Evolutionary conservation across 2,329 filamentous ascomycete genomes (phyloP), one percentile per base, ranked within the genome.

Genomic region (Pezicula carpinea): DNA sequence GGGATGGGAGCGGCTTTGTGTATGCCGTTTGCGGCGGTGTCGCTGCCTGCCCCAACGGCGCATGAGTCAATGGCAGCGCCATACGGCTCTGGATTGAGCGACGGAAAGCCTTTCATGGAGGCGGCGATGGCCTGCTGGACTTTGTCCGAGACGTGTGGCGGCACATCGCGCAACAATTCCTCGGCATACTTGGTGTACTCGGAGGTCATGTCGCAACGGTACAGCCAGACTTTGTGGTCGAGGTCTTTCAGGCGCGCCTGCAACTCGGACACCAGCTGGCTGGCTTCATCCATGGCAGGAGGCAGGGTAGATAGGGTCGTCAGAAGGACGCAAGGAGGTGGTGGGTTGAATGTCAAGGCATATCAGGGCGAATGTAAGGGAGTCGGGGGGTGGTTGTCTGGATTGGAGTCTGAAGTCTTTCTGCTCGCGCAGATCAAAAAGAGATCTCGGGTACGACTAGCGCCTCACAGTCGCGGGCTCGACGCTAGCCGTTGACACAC

Each of bases 161-260:
- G 66, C 42, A 74, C 56, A 55, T 73, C 63, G 55, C 67, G 68
- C 57, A 83, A 66, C 48, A 79, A 65, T 42, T 71, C 64, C 47
- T 71, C 69, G 52, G 74, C 74, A 64, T 80, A 76, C 53, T 70
- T 71, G 48, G 73, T 68, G 59, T 82, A 84, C 56, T 82, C 76
- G 53, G 69, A 63, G 43, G 75, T 70, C 71, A 82, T 74, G 53
- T 78, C 74, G 60, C 72, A 72, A 55, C 75, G 77, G 65, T 79
- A 81, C 50, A 71, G 67, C 50, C 68, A 71, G 58, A 83, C 77
- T 61, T 75, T 76, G 60, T 69, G 66, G 59, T 83, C 76, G 44
- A 83, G 75, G 57, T 80, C 58, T 65, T 66, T 53, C 79, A 63
- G 58, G 46, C 61, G 61, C 19, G 43, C 39, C 21, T 59, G 55